These are phyloP conservation scores for Fusarium clavum DNA, from an alignment of 2,329 filamentous ascomycete species.

Conservation along the genomic window DNA sequence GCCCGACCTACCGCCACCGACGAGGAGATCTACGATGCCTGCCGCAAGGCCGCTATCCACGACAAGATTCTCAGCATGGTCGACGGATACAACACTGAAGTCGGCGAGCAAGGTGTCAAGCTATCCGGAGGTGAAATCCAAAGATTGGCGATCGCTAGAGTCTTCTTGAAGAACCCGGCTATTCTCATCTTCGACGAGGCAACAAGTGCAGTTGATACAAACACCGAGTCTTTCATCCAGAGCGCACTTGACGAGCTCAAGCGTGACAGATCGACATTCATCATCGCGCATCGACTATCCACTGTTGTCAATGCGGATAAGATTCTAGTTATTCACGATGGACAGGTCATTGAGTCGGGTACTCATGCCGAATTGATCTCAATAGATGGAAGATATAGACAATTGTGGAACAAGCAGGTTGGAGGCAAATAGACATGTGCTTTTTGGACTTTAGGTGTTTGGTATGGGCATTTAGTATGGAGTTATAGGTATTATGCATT, in stretches of 20 bases:
- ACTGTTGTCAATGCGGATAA: conserved; percentile 60
- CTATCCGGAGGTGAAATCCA: conserved; percentile 68
- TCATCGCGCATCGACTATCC: conserved; percentile 60
- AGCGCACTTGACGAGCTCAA: conserved; percentile 59
- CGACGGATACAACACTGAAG: conserved; percentile 60
- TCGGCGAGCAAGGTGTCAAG: conserved; percentile 68
- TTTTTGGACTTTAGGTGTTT: background rate
- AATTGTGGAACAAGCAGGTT: conserved; percentile 63
- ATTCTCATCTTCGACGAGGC: conserved; percentile 77
- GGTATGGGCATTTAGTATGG: too few species aligned
- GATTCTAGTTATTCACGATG: conserved; percentile 65
- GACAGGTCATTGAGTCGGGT: conserved; percentile 63
- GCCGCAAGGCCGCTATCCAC: conserved; percentile 71
- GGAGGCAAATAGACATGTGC: background rate
- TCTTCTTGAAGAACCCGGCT: conserved; percentile 64
- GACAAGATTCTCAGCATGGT: conserved; percentile 71
- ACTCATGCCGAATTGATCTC: conserved; percentile 61
- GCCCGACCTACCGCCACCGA: conserved; percentile 70
- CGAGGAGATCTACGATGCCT: conserved; percentile 69
- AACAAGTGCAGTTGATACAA: conserved; percentile 64
- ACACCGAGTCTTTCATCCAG: conserved; percentile 61
- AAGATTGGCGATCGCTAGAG: conserved; percentile 66
- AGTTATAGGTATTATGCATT: background rate
- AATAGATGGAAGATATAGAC: conserved; percentile 61
- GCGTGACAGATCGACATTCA: conserved; percentile 62